Base-by-base conservation (phyloP, 441 rosid genomes). In the Hypseocharis bilobata region DNA sequence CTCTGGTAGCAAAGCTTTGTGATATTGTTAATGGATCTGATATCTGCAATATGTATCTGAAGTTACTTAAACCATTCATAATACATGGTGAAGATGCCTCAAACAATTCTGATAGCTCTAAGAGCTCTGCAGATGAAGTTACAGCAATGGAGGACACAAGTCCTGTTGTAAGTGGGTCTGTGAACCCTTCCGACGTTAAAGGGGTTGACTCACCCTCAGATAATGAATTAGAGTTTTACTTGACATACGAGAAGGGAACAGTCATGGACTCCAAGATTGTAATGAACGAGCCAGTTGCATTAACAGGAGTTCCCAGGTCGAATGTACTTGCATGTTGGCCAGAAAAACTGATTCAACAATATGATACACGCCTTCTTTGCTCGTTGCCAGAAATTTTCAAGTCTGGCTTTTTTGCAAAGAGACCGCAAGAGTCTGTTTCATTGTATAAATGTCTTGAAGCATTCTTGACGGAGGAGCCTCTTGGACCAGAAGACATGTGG, bases 401-500 rank as follows among this genome's bases (percentile, higher is more conserved):
- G 80, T 66, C 81, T 1, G 77, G 82, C 60, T 42, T 70, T 36
- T 76, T 65, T 27, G 64, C 80, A 19, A 85, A 81, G 82, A 83
- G 72, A 73, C 77, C 91, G 64, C 86, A 84, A 70, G 88, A 85
- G 73, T 63, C 89, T 13, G 84, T 81, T 68, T 82, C 88, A 44
- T 77, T 87, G 67, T 85, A 83, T 75, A 85, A 81, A 68, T 87
- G 91, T 78, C 88, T 87, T 65, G 87, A 85, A 80, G 88, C 94
- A 63, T 87, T 87, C 85, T 77, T 87, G 77, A 85, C 69, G 22
- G 88, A 87, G 72, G 94, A 87, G 83, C 94, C 94, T 13, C 87
- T 87, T 73, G 94, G 94, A 74, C 94, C 88, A 32, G 91, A 87
- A 65, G 94, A 87, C 79, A 87, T 85, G 94, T 85, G 91, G 94